Base-by-base conservation (phyloP, 108 stramenopile genomes). In the Cyclotella choctawhatcheeana region DNA sequence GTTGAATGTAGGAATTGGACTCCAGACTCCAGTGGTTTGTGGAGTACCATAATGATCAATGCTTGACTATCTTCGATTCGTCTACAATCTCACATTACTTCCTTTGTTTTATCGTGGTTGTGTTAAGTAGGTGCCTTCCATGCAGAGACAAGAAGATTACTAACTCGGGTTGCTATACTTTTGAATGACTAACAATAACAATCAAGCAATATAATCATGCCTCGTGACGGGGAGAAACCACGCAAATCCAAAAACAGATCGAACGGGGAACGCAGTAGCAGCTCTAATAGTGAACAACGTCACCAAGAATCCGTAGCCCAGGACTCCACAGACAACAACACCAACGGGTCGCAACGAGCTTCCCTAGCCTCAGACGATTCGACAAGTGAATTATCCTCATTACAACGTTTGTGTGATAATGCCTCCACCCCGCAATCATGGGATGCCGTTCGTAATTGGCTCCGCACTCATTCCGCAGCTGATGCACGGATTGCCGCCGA, bases 371-470 rank as follows among this genome's bases (percentile, higher is more conserved):
- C 59, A 21, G 4, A 3, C 8, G 21, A 1, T 20, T 24, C 59
- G 2, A 20, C 3, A 1, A 24, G 1, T 5, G 59, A 60, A 43
- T 18, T 20, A 5, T 10, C 47, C 8, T n/a, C 47, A 10, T 34
- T 71, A 1, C 69, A 50, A 44, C 68, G 40, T 2, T 32, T 71
- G 18, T 71, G 69, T 10, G 69, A 52, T 14, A n/a, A 26, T 1
- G 69, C 69, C 45, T 24, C 54, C n/a, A 58, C 58, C 45, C 33
- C 58, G 16, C 30, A 44, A 6, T 66, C 74, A 10, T 90, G 89
- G 89, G 83, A 88, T 54, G 58, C 67, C 5, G 79, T 90, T 4
- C 73, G 85, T 10, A 73, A 83, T 58, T 90, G 86, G 86, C 71
- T 90, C 1, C 74, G 69, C 10, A 69, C 64, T 17, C 85, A 84